Evolutionary conservation across 2,329 filamentous ascomycete genomes (phyloP).

Genomic region (Diaporthe citri): DNA sequence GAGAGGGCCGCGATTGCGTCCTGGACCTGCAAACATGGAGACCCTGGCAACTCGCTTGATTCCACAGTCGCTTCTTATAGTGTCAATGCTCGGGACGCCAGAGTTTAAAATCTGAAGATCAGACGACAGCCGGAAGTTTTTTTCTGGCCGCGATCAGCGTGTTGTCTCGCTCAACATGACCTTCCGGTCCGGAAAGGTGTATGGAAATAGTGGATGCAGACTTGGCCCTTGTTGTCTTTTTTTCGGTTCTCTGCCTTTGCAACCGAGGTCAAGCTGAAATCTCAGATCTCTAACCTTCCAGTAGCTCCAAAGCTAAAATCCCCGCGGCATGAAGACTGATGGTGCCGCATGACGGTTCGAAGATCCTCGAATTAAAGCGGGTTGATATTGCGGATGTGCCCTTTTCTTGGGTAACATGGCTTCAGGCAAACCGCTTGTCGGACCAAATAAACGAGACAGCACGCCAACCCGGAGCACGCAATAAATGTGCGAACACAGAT

Average conservation of each 20-base stretch:
- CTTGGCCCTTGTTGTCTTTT: neutral
- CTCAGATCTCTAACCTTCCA: conserved; percentile 23
- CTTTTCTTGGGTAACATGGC: conserved; percentile 24
- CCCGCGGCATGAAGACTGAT: conserved; percentile 13
- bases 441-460: conserved; percentile 17
- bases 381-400: conserved; percentile 26
- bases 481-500: conserved; percentile 7
- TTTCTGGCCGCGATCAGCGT: conserved; percentile 7
- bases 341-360: conserved; percentile 9
- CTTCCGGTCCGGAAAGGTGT: neutral
- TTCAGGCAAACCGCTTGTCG: conserved; percentile 3
- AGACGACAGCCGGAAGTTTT: conserved; percentile 18
- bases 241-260: neutral
- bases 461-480: conserved; percentile 8
- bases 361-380: conserved; percentile 31
- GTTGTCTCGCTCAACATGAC: neutral
- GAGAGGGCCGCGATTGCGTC: neutral
- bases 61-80: neutral
- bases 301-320: conserved; percentile 30
- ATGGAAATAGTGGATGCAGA: conserved; percentile 20
- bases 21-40: conserved; percentile 13
- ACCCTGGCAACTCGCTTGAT: conserved; percentile 1
- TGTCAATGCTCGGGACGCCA: conserved; percentile 27
- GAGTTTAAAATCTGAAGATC: conserved; percentile 31
- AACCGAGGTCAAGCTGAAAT: conserved; percentile 18